Base-by-base conservation (phyloP, 2,329 filamentous ascomycete genomes). In the Diaporthe velutina region DNA sequence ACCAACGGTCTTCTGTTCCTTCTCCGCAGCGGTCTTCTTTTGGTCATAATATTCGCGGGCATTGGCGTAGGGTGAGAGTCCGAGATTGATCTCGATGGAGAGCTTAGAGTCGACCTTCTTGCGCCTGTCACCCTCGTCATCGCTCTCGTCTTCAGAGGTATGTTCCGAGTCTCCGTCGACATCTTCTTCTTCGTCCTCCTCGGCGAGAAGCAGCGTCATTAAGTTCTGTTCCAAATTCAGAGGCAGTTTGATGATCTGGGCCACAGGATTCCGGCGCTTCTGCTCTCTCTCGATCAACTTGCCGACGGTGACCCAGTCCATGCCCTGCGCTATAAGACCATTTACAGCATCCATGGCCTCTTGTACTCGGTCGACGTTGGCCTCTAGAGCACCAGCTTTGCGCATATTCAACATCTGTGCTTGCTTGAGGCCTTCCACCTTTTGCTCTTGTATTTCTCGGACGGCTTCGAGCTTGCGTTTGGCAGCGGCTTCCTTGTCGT, bases 251-350 rank as follows among this genome's bases (percentile, higher is more conserved):
- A 99, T 98, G 58, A 95, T 92, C 74, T 93, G 90, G 1, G 97
- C 97, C 10, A 99, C 95, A 0, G 94, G 91, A 78, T 99, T 99
- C 38, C 91, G 88, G 66, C 92, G 89, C 76, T 88, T 91, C 82
- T 97, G 94, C 82, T 98, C 96, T 78, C 95, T 90, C 81, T 98
- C 95, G 70, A 99, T 94, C 76, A 99, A 85, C 74, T 93, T 94
- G 13, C 91, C 95, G 79, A 98, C 96, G 78, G 98, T 94, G 15
- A 95, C 92, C 97, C 97, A 99, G 79, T 99, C 97, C 95, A 98
- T 98, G 15, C 96, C 96, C 80, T 98, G 95, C 7, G 91, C 91
- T 75, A 99, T 91, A n/a, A 98, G 86, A 0, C 95, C 94, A 82
- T 98, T 98, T 71, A 99, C 93, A 4, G 97, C 95, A 81, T 95